Evolutionary conservation across 2,329 filamentous ascomycete genomes (phyloP).

Genomic region (Meredithiella fracta): DNA sequence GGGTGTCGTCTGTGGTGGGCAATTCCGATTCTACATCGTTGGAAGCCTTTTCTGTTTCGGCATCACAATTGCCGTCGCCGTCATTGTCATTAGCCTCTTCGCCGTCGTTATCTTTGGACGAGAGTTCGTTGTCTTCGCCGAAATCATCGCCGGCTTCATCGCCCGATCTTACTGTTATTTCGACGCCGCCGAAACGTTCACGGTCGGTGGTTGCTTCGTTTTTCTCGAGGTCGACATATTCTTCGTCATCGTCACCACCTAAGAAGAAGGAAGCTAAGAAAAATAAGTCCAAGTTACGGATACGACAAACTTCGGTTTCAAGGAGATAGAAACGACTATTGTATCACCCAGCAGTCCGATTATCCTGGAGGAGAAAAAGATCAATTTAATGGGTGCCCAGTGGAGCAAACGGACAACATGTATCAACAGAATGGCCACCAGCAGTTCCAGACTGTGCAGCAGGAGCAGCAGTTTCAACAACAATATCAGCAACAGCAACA

Average conservation of each 20-base stretch:
- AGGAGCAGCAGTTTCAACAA: constrained; percentile 2
- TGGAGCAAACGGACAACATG: not conserved
- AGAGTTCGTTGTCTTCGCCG: not conserved
- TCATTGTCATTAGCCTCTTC: constrained; percentile 4
- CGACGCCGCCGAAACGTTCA: constrained; percentile 4
- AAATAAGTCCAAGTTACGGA: constrained; percentile 3
- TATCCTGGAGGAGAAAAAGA: not conserved
- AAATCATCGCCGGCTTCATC: constrained; percentile 5
- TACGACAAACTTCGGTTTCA: not conserved
- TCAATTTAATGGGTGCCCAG: not conserved
- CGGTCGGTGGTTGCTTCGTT: constrained; percentile 10
- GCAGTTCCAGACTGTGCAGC: not conserved
- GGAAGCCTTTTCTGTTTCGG: not conserved
- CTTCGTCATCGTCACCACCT: not conserved
- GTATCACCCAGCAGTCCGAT: not conserved
- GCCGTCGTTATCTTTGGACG: not conserved
- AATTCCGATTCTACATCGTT: not conserved
- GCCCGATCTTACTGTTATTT: constrained; percentile 4
- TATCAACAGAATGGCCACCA: not conserved
- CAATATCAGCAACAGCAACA: constrained; percentile 6
- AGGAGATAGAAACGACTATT: not conserved
- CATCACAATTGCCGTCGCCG: not conserved
- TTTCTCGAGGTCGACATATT: constrained; percentile 8
- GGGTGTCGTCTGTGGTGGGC: not conserved
- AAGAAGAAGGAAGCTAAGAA: constrained; percentile 8